Evolutionary conservation across 768 basidiomycete species (phyloP).

Genomic region (Boletus sensibilis): DNA sequence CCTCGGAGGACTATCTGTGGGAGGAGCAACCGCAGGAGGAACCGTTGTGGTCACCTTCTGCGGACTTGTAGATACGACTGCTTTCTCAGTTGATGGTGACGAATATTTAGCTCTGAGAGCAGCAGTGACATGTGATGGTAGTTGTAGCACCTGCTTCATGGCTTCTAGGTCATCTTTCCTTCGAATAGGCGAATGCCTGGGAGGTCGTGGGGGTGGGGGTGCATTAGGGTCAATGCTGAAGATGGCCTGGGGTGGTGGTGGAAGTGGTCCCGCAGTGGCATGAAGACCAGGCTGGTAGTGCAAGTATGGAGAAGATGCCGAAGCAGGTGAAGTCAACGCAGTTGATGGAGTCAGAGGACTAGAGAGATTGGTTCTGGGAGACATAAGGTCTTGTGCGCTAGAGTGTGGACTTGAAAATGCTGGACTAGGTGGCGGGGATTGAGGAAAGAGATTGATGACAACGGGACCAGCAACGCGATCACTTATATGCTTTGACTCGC

Average conservation of each 20-base stretch:
- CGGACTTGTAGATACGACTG: conserved; percentile 28
- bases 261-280: conserved; percentile 70
- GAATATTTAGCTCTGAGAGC: conserved; percentile 33
- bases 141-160: conserved; percentile 57
- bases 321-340: conserved; percentile 28
- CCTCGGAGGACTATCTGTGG: conserved; percentile 19
- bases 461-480: conserved; percentile 64
- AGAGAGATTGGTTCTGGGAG: conserved; percentile 23
- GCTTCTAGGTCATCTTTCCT: conserved; percentile 51
- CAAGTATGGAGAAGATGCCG: conserved; percentile 43
- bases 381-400: conserved; percentile 30
- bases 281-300: conserved; percentile 68
- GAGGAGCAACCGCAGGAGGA: not conserved
- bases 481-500: conserved; percentile 57
- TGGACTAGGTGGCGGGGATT: conserved; percentile 31
- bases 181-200: conserved; percentile 57
- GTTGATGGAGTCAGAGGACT: conserved; percentile 29
- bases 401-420: conserved; percentile 27
- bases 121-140: conserved; percentile 54
- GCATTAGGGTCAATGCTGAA: conserved; percentile 47
- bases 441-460: conserved; percentile 47
- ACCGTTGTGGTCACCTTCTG: conserved; percentile 15
- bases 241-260: conserved; percentile 62
- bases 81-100: conserved; percentile 18
- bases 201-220: conserved; percentile 59